These are phyloP conservation scores for Lentinula raphanica DNA, from an alignment of 768 basidiomycete genomes.

Conservation along the genomic window DNA sequence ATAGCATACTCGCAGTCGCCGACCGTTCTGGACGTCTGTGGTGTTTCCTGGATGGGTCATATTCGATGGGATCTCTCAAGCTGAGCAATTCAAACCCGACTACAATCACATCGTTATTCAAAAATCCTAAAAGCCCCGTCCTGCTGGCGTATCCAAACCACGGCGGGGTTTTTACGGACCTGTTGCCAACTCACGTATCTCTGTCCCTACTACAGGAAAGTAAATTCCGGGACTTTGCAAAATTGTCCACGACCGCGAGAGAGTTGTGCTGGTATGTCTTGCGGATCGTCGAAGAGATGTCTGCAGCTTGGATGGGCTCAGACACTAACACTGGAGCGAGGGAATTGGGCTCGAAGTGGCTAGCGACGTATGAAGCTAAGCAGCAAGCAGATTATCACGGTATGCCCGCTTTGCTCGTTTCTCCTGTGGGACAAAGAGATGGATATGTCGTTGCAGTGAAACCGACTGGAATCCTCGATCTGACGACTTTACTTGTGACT, in stretches of 20 bases:
- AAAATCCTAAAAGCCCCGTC: conserved; percentile 38
- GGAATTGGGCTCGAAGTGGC: conserved; percentile 70
- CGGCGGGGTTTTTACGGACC: conserved; percentile 17
- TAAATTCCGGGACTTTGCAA: conserved; percentile 63
- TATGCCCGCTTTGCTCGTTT: conserved; percentile 21
- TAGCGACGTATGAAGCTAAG: conserved; percentile 56
- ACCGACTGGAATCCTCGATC: conserved; percentile 61
- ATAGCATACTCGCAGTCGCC: conserved; percentile 60
- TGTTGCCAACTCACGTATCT: conserved; percentile 43
- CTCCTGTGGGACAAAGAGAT: conserved; percentile 7
- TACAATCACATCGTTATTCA: conserved; percentile 35
- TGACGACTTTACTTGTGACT: conserved; percentile 65
- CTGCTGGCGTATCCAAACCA: conserved; percentile 44
- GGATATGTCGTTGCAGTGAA: conserved; percentile 45
- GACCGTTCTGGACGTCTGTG: conserved; percentile 56
- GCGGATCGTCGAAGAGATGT: conserved; percentile 70
- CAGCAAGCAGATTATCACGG: conserved; percentile 65
- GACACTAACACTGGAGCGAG: conserved; percentile 62
- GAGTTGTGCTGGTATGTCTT: conserved; percentile 71
- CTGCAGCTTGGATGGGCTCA: conserved; percentile 66
- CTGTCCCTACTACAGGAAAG: conserved; percentile 55
- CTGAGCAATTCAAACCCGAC: conserved; percentile 22
- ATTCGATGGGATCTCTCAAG: conserved; percentile 55
- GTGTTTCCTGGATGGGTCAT: conserved; percentile 72
- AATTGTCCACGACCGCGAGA: conserved; percentile 60